Evolutionary conservation across 2,329 filamentous ascomycete species (phyloP), one percentile per base, ranked within the genome.

Genomic region (Colletotrichum sp.): DNA sequence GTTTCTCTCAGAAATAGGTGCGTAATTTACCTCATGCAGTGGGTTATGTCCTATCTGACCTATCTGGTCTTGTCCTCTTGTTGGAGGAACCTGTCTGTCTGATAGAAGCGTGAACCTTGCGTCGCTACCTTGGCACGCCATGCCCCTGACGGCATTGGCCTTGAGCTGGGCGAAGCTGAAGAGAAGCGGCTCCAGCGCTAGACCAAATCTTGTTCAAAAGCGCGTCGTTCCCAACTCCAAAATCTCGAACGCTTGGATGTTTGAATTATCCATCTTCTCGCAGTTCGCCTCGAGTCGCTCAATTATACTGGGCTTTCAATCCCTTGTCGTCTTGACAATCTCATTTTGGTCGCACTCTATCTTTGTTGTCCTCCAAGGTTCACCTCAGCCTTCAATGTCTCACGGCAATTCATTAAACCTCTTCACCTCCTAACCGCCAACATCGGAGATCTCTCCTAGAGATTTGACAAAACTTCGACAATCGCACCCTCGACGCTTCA

Each of bases 171-270:
- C 26, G 57, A 70, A 49, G 44, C 30, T 52, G 65, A 55, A 36
- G 44, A 59, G 49, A 57, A 34, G 36, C 28, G 57, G 64, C 62
- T 36, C 26, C 64, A 28, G 73, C 28, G 64, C 70, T 69, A 59
- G 59, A 60, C 49, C 57, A 30, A 28, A 21, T 73, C 60, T 73
- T 72, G 65, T 76, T 69, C 70, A 76, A 76, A 74, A 73, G 59
- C 70, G 64, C 64, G 30, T 74, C n/a, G 52, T 21, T 69, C 65
- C 74, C 74, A 39, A n/a, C 32, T 44, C 57, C 64, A 15, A 28
- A 63, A 26, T 12, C n/a, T 52, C 44, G 28, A n/a, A 44, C n/a
- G n/a, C 57, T 55, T 63, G 57, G 36, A 52, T 70, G 18, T 52
- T 34, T 52, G 21, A 70, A 32, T 36, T 63, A n/a, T 68, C 57